Percentiles rank a stretch among this genome's conserved stretches.
Conservation (phyloP, 805 yeast genomes). For the Candida suzukii region DNA sequence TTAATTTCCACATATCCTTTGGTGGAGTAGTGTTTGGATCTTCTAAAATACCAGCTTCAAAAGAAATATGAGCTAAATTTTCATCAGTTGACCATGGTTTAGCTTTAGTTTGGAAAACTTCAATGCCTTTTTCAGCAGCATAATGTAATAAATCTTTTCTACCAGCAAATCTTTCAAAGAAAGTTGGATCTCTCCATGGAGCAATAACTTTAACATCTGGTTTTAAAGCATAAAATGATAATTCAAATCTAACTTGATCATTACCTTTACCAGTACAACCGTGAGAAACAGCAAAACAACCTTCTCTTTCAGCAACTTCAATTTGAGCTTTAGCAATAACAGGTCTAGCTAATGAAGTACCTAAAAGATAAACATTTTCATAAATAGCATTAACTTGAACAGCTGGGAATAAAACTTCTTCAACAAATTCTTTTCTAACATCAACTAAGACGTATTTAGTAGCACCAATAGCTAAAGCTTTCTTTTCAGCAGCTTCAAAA, state of each 20-base stretch:
- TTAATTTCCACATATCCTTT: slow-evolving; percentile 99
- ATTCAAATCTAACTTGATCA: slow-evolving; percentile 97
- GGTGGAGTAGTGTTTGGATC: slow-evolving; percentile 99
- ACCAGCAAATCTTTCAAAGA: slow-evolving; percentile 95
- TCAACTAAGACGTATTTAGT: slow-evolving; percentile 91
- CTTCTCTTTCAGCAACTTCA: slow-evolving; percentile 92
- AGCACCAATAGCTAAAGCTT: slow-evolving; percentile 96
- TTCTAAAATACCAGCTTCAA: slow-evolving; percentile 98
- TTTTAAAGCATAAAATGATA: slow-evolving; percentile 94
- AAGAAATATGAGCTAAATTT: slow-evolving; percentile 97
- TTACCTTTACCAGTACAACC: slow-evolving; percentile 99
- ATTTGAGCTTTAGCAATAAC: slow-evolving; percentile 98
- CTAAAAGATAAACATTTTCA: slow-evolving; percentile 93
- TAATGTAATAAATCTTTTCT: slow-evolving; percentile 93
- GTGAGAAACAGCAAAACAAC: slow-evolving; percentile 97
- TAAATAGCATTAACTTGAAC: slow-evolving; percentile 96
- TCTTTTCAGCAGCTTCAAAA: slow-evolving; percentile 92
- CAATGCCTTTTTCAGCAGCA: slow-evolving; percentile 86
- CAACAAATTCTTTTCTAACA: slow-evolving; percentile 91
- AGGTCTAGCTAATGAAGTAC: slow-evolving; percentile 98
- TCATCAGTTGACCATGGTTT: slow-evolving; percentile 99
- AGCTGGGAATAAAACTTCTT: slow-evolving; percentile 91
- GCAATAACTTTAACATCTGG: slow-evolving; percentile 97
- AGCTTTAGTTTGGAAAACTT: slow-evolving; percentile 95
- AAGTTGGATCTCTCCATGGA: slow-evolving; percentile 98